Conservation (phyloP, 2,329 filamentous ascomycete genomes). For the Hansfordia pulvinata region DNA sequence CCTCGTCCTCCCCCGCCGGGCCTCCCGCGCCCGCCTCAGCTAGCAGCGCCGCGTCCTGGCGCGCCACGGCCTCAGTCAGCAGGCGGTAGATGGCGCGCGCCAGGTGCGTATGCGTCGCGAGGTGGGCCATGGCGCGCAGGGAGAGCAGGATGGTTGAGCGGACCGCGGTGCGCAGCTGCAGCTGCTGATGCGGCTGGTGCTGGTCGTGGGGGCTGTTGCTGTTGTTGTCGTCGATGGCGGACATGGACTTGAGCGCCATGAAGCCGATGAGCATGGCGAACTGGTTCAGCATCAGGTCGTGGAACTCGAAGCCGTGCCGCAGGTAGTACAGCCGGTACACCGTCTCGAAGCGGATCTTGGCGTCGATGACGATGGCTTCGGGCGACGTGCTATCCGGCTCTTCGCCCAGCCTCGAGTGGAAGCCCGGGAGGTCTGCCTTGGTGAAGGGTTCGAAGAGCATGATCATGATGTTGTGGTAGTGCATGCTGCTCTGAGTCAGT, state of each 20-base stretch:
- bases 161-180: neutral
- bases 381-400: constrained; percentile 5
- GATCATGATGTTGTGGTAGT: constrained; percentile 12
- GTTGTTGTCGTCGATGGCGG: too few relatives aligned
- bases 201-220: too few relatives aligned
- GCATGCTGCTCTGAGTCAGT: constrained; percentile 5
- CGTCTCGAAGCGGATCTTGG: constrained; percentile 16
- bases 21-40: too few relatives aligned
- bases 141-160: neutral
- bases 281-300: constrained; percentile 15
- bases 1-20: too few relatives aligned
- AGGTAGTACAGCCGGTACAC: constrained; percentile 19
- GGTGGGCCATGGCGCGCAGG: too few relatives aligned
- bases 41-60: too few relatives aligned
- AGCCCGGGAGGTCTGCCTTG: neutral
- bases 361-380: constrained; percentile 9
- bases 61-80: too few relatives aligned
- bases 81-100: too few relatives aligned
- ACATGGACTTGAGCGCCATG: constrained; percentile 14
- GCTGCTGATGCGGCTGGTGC: too few relatives aligned
- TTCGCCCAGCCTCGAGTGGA: neutral
- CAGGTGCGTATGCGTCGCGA: too few relatives aligned
- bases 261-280: constrained; percentile 17
- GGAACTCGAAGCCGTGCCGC: constrained; percentile 18
- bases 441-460: constrained; percentile 14